Conservation (phyloP, 768 basidiomycete genomes). For the Mycena rosella region DNA sequence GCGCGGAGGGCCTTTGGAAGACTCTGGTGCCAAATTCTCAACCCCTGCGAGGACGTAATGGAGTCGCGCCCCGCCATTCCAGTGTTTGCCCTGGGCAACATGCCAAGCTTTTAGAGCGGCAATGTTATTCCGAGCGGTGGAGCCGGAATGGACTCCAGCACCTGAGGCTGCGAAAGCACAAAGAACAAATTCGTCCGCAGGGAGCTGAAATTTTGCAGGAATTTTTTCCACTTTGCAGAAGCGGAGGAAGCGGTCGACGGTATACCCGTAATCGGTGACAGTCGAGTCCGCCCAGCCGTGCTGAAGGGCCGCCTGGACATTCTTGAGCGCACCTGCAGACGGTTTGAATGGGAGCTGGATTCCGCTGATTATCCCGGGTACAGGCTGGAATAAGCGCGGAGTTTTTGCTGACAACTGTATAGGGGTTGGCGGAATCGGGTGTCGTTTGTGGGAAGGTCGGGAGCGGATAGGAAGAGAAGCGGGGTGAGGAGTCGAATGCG, state of each 20-base stretch:
- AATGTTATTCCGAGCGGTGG: slow-evolving; percentile 39
- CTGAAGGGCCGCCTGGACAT: background rate
- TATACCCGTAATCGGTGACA: background rate
- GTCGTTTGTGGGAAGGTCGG: background rate
- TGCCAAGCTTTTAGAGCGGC: slow-evolving; percentile 52
- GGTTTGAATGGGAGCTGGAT: slow-evolving; percentile 41
- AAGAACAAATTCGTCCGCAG: slow-evolving; percentile 38
- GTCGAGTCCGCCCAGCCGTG: slow-evolving; percentile 4
- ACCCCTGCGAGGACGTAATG: slow-evolving; percentile 41
- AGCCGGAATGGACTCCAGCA: slow-evolving; percentile 36
- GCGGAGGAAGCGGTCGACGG: background rate
- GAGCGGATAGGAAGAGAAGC: background rate
- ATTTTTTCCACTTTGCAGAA: background rate
- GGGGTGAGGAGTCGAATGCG: no score
- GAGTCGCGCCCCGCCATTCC: slow-evolving; percentile 37
- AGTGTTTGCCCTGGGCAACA: slow-evolving; percentile 40
- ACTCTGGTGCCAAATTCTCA: no score
- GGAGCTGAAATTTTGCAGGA: background rate
- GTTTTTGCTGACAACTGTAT: background rate
- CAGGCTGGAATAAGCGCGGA: slow-evolving; percentile 38
- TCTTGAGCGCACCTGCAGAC: background rate
- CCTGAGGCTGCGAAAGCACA: slow-evolving; percentile 45
- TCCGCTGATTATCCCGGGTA: slow-evolving; percentile 47
- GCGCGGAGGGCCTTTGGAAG: no score
- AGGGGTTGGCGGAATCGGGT: background rate